Conservation (phyloP, 2,329 filamentous ascomycete species). For the Mariannaea elegans region DNA sequence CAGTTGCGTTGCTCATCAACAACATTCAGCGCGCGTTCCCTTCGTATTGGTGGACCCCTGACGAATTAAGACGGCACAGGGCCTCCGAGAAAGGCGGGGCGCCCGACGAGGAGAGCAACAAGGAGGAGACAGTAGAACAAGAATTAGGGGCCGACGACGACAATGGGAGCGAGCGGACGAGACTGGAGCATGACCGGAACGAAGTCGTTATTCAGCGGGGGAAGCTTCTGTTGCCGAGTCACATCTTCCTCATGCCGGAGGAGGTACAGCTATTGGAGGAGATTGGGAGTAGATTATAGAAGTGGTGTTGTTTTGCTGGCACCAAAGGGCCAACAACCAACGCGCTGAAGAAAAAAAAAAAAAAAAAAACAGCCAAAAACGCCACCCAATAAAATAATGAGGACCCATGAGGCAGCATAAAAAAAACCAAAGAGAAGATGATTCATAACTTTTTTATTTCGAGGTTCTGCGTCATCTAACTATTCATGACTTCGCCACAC, state of each 20-base stretch:
- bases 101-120: conserved; percentile 14
- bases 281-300: conserved; percentile 46
- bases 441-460: no score
- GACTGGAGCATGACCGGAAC: conserved; percentile 24
- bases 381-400: not conserved
- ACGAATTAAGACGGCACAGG: conserved; percentile 33
- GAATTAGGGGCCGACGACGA: conserved; percentile 1
- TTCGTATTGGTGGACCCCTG: conserved; percentile 74
- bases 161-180: conserved; percentile 24
- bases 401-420: no score
- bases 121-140: not conserved
- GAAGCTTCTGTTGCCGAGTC: conserved; percentile 45
- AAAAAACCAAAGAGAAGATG: no score
- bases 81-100: conserved; percentile 9
- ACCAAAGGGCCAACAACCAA: not conserved
- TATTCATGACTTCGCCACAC: not conserved
- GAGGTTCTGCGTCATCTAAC: no score
- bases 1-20: conserved; percentile 70
- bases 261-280: conserved; percentile 48
- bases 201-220: conserved; percentile 50
- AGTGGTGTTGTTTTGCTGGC: no score
- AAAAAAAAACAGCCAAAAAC: not conserved
- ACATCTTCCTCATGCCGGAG: conserved; percentile 49
- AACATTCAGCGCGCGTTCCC: conserved; percentile 75
- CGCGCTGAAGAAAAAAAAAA: not conserved